phyloP scores from a whole-genome alignment of 2,329 filamentous ascomycete species.

The Hymenoscyphus fraxineus region DNA sequence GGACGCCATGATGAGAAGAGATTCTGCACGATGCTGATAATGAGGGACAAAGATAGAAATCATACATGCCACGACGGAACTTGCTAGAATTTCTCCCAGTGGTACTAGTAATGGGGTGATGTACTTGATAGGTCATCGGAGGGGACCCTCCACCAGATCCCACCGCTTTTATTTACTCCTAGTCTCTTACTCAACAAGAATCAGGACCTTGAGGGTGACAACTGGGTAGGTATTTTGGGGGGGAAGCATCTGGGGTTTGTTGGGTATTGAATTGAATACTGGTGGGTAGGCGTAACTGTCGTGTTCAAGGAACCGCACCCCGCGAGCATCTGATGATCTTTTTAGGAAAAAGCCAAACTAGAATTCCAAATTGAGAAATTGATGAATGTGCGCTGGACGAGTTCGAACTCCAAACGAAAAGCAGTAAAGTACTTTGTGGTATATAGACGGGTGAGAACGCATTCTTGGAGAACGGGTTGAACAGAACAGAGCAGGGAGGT shows the following conservation, averaged over 20 bases:
- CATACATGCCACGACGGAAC: neutral
- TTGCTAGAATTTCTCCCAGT: neutral
- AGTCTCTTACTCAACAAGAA: neutral
- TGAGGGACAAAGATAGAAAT: neutral
- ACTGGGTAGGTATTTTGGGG: neutral
- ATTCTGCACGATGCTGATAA: neutral
- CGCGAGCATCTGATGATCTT: slow-evolving; percentile 7
- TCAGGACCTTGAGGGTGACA: neutral
- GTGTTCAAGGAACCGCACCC: neutral
- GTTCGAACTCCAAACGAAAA: neutral
- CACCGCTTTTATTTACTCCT: neutral
- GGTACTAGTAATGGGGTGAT: neutral
- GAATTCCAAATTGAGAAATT: neutral
- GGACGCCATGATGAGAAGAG: neutral
- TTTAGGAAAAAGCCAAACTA: neutral
- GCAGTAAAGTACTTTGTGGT: neutral
- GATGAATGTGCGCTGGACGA: neutral
- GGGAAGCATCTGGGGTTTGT: neutral
- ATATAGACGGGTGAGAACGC: neutral
- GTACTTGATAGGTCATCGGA: neutral
- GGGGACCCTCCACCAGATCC: too few species aligned
- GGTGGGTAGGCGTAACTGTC: slow-evolving; percentile 4
- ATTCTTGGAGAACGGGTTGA: neutral
- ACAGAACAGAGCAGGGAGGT: neutral
- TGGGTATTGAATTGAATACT: slow-evolving; percentile 8